phyloP scores from a whole-genome alignment of 1,284 basidiomycete genomes.

The Vanrija pseudolonga region DNA sequence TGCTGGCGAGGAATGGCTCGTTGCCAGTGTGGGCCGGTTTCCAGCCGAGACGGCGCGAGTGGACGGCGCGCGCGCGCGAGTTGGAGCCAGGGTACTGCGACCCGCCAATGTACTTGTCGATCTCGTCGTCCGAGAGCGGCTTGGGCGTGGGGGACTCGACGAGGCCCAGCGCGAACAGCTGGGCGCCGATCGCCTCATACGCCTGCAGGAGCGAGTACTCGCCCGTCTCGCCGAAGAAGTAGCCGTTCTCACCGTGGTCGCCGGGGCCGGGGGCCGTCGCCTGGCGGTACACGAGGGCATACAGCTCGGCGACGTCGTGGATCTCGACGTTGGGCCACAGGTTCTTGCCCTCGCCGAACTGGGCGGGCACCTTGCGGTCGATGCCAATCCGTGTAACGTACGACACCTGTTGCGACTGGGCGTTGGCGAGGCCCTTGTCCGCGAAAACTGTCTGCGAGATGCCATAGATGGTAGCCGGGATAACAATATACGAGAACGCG shows the following conservation, averaged over 20 bases:
- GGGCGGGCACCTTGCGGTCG: constrained; percentile 40
- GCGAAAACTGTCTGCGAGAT: constrained; percentile 33
- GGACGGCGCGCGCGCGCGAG: constrained; percentile 55
- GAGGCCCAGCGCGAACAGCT: constrained; percentile 13
- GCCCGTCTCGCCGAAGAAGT: constrained; percentile 46
- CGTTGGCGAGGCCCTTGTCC: constrained; percentile 38
- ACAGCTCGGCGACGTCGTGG: constrained; percentile 25
- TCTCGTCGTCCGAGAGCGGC: constrained; percentile 33
- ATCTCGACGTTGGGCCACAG: constrained; percentile 24
- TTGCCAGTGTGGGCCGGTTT: constrained; percentile 31
- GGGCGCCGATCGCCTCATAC: constrained; percentile 35
- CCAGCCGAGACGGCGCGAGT: constrained; percentile 57
- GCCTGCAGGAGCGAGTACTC: constrained; percentile 42
- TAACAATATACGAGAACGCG: constrained; percentile 45
- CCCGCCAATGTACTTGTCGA: constrained; percentile 42
- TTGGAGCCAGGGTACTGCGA: constrained; percentile 55
- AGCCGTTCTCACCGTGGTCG: constrained; percentile 39
- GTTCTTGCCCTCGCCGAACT: constrained; percentile 43
- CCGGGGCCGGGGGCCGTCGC: constrained; percentile 25
- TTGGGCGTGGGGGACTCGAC: constrained; percentile 30
- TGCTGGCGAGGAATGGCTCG: constrained; percentile 25
- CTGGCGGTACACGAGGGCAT: constrained; percentile 28
- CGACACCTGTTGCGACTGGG: constrained; percentile 40
- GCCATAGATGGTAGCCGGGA: constrained; percentile 50
- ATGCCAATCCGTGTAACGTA: constrained; percentile 37